phyloP scores from a whole-genome alignment of 2,329 filamentous ascomycete genomes.

The Fusarium nelsonii region DNA sequence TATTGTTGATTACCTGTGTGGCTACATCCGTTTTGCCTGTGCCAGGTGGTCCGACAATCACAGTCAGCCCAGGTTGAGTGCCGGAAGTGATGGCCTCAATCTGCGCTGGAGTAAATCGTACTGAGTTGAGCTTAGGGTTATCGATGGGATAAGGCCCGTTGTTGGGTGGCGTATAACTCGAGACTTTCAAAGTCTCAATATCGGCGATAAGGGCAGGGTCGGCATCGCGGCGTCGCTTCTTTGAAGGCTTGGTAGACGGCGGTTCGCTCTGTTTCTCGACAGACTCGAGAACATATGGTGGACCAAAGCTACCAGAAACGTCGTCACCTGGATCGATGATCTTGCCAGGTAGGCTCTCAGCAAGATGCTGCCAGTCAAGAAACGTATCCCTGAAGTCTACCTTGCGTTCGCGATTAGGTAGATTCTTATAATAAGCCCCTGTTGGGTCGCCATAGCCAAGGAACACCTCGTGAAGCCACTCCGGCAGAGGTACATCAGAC shows the following conservation, averaged over 20 bases:
- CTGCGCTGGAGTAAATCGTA: constrained; percentile 92
- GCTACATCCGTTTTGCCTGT: constrained; percentile 99
- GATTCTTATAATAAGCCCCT: constrained; percentile 84
- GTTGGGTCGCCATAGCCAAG: constrained; percentile 96
- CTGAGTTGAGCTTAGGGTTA: constrained; percentile 80
- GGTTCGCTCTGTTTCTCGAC: constrained; percentile 66
- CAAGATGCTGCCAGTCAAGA: constrained; percentile 92
- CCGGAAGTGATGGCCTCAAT: constrained; percentile 94
- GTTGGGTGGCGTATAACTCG: constrained; percentile 90
- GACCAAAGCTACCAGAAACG: constrained; percentile 79
- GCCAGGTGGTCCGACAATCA: constrained; percentile 94
- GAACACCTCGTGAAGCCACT: constrained; percentile 97
- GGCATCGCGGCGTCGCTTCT: constrained; percentile 86
- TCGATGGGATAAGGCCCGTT: constrained; percentile 91
- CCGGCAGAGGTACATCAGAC: constrained; percentile 85
- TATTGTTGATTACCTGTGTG: constrained; percentile 98
- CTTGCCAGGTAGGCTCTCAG: constrained; percentile 90
- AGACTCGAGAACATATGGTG: constrained; percentile 87
- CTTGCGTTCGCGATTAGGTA: constrained; percentile 80
- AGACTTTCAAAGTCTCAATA: constrained; percentile 80
- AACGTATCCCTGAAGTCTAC: constrained; percentile 96
- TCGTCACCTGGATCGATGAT: constrained; percentile 83
- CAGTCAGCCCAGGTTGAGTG: constrained; percentile 91
- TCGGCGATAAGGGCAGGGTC: constrained; percentile 73
- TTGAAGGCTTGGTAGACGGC: constrained; percentile 71